Conservation (phyloP, 768 basidiomycete species). For the Chalciporus sphaerocephalus region DNA sequence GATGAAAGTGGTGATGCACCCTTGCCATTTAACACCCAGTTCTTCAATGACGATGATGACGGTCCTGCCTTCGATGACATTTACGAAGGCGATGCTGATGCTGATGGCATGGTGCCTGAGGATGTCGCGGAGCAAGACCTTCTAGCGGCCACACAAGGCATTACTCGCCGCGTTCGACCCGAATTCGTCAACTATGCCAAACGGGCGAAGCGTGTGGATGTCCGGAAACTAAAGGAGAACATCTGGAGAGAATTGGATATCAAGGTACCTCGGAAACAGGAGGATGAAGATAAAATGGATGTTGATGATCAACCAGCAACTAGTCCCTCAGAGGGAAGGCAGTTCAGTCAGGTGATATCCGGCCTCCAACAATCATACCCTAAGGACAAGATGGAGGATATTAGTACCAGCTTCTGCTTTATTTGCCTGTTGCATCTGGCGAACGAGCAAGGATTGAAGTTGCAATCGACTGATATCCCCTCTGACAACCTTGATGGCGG, state of each 20-base stretch:
- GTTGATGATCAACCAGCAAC: slow-evolving; percentile 50
- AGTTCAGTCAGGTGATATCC: slow-evolving; percentile 78
- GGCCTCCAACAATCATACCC: slow-evolving; percentile 82
- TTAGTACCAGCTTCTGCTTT: slow-evolving; percentile 99
- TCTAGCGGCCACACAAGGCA: slow-evolving; percentile 72
- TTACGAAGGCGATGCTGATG: slow-evolving; percentile 45
- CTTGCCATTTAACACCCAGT: slow-evolving; percentile 88
- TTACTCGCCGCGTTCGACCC: slow-evolving; percentile 74
- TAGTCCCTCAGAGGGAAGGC: slow-evolving; percentile 60
- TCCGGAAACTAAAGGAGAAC: slow-evolving; percentile 93
- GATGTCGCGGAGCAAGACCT: slow-evolving; percentile 84
- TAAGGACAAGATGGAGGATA: slow-evolving; percentile 92
- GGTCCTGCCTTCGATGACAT: slow-evolving; percentile 65
- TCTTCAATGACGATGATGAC: slow-evolving; percentile 93
- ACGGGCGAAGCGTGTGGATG: slow-evolving; percentile 94
- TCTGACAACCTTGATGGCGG: slow-evolving; percentile 36
- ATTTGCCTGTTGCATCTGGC: slow-evolving; percentile 95
- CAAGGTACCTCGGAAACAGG: slow-evolving; percentile 40
- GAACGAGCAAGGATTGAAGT: slow-evolving; percentile 90
- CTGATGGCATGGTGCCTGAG: slow-evolving; percentile 41
- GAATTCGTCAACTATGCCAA: slow-evolving; percentile 93
- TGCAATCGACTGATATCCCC: slow-evolving; percentile 47
- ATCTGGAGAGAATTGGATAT: slow-evolving; percentile 95
- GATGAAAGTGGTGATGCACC: slow-evolving; percentile 63
- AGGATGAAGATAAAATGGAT: slow-evolving; percentile 53